Conservation (phyloP, 2,329 filamentous ascomycete genomes). For the Sporothrix curviconia region DNA sequence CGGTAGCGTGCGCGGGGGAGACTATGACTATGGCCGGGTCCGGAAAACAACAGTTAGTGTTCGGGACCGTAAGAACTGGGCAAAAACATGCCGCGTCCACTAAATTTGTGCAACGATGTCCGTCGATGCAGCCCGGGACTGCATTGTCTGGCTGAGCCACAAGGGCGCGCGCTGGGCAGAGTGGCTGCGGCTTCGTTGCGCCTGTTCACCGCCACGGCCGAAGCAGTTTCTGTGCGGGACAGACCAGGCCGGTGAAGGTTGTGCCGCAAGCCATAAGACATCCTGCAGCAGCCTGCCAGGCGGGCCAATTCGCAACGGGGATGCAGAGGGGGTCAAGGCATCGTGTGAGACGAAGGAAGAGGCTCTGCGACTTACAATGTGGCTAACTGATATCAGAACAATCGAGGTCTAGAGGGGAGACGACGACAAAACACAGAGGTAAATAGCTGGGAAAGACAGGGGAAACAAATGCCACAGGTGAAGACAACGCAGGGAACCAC, state of each 20-base stretch:
- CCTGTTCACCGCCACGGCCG: constrained; percentile 5
- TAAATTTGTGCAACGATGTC: background rate
- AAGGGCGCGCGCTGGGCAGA: no score
- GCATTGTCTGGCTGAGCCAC: no score
- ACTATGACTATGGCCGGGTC: background rate
- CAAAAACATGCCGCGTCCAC: background rate
- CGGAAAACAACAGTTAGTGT: background rate
- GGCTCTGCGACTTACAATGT: background rate
- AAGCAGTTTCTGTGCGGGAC: background rate
- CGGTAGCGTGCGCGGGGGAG: constrained; percentile 6
- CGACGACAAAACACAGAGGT: background rate
- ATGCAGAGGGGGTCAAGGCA: background rate
- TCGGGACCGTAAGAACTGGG: no score
- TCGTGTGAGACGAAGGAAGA: background rate
- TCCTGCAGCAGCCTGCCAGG: no score
- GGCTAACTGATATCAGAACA: background rate
- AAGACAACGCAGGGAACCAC: background rate
- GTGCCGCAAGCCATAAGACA: background rate
- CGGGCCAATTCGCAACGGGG: background rate
- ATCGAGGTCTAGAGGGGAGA: background rate
- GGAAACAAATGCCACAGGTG: background rate
- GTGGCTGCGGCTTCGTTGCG: no score
- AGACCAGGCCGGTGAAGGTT: background rate
- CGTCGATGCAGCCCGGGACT: no score
- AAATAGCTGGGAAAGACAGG: background rate